Evolutionary conservation across 768 basidiomycete species (phyloP), one percentile per base, ranked within the genome.

Genomic region (Psilocybe cyanescens): DNA sequence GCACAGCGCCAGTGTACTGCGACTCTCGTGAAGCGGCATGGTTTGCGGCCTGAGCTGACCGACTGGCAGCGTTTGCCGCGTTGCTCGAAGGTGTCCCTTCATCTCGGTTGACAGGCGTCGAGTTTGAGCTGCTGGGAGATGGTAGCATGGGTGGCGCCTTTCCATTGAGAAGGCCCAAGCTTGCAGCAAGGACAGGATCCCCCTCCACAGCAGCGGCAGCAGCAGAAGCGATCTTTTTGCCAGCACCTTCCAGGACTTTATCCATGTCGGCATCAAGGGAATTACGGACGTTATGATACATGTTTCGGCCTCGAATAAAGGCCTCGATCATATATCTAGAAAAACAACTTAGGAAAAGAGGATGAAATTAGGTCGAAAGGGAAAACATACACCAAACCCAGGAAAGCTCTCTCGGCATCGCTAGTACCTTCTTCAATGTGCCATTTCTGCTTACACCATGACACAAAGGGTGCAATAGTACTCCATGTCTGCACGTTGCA

Each of bases 261-360:
- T 76, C 74, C 59, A 81, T 73, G 19, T 80, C 79, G 17, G 62
- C 67, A 35, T 81, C 78, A 28, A 83, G 70, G 54, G 75, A 70
- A 19, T 66, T 68, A 30, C 70, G 70, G 57, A 77, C 69, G 33
- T 74, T 70, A 62, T 74, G 76, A 28, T 70, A 62, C 67, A 77
- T 67, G 67, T 77, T 76, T 50, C 79, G 70, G 44, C 71, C 76
- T 59, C 86, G 81, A 65, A 93, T 89, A 73, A 86, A 92, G 4
- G 82, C 88, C 73, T 93, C 88, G 72, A 92, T 85, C 90, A 93
- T 88, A 72, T 74, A 88, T 69, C 91, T 93, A 78, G 67, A 66
- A 58, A 64, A 57, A 61, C 66, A 62, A 70, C 72, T 69, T 65
- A 67, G 72, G 19, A 67, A 72, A 74, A 66, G 59, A 71, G 48